Conservation (phyloP, 23 red algal genomes). For the Chondrus crispus region DNA sequence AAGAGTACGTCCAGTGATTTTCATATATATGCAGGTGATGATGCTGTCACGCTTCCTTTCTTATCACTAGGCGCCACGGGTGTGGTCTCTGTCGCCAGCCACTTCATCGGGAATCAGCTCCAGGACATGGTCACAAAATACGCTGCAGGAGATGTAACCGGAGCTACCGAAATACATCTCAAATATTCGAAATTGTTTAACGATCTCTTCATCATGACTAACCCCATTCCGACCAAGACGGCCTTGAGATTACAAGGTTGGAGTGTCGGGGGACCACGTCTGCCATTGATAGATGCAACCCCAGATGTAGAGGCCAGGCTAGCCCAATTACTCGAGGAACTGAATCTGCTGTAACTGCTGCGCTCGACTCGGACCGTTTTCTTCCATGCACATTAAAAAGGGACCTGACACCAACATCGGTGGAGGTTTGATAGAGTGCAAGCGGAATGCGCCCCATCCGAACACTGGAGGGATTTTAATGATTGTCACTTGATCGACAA, state of each 20-base stretch:
- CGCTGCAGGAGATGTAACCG: constrained; percentile 51
- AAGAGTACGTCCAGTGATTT: constrained; percentile 67
- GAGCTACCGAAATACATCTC: constrained; percentile 78
- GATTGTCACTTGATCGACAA: too few relatives aligned
- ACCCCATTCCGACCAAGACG: constrained; percentile 98
- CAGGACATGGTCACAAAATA: constrained; percentile 72
- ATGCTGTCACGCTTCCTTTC: constrained; percentile 87
- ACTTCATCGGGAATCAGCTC: constrained; percentile 88
- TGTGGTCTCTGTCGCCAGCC: constrained; percentile 91
- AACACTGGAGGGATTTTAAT: too few relatives aligned
- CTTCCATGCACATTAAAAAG: too few relatives aligned
- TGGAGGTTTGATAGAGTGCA: too few relatives aligned
- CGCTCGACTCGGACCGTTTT: too few relatives aligned
- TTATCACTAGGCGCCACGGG: constrained; percentile 82
- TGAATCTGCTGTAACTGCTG: constrained; percentile 68
- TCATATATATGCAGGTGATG: constrained; percentile 93
- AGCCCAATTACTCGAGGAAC: constrained; percentile 37
- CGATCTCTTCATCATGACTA: constrained; percentile 97
- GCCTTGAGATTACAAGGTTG: constrained; percentile 88
- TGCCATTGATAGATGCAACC: constrained; percentile 86
- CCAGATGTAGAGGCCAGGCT: constrained; percentile 70
- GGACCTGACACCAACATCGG: too few relatives aligned
- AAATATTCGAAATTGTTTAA: constrained; percentile 78
- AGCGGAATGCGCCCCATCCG: too few relatives aligned
- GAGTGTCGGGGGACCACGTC: constrained; percentile 80